Base-by-base conservation (phyloP, 768 basidiomycete genomes). In the Podaxis sp. region DNA sequence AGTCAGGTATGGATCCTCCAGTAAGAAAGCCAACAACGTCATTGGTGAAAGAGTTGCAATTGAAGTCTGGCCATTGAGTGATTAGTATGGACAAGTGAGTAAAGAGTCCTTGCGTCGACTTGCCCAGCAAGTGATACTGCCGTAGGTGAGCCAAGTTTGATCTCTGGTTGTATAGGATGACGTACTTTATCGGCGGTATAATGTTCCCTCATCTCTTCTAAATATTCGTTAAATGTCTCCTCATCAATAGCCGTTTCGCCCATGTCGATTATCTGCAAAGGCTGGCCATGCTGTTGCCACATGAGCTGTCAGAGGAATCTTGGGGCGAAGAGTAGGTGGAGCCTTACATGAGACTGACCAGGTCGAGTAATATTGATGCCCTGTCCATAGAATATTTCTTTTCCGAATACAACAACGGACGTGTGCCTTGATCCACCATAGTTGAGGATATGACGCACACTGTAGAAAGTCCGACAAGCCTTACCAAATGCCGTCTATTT, bases 31-130 rank as follows among this genome's bases (percentile, higher is more conserved):
- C 93, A 36, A 93, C 75, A 61, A 86, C 86, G 64, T 96, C 93
- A 61, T 89, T 92, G 2, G 93, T 95, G 65, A 98, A 98, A 1
- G 91, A 90, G 71, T 98, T 98, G 73, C 95, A 97, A 67, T 97
- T 97, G 65, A 95, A 95, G 46, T 96, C 93, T 89, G 63, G 47
- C 48, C 35, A 37, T 16, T 32, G 28, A 44, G n/a, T 57, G 18
- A 21, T 36, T 48, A 23, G 44, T 42, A 56, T 18, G 38, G 16
- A 10, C 6, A 27, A 21, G 51, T 7, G 28, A 32, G 32, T 9
- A 2, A 5, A 40, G 16, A 35, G 21, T 36, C 18, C 35, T 18
- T 21, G 36, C 5, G 11, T 40, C 58, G 14, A 54, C 72, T 60
- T 69, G 90, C 90, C 89, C 80, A 93, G 72, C n/a, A 93, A 77